Evolutionary conservation across 305 asterid genomes (phyloP).

Genomic region (Fraxinus sp.): DNA sequence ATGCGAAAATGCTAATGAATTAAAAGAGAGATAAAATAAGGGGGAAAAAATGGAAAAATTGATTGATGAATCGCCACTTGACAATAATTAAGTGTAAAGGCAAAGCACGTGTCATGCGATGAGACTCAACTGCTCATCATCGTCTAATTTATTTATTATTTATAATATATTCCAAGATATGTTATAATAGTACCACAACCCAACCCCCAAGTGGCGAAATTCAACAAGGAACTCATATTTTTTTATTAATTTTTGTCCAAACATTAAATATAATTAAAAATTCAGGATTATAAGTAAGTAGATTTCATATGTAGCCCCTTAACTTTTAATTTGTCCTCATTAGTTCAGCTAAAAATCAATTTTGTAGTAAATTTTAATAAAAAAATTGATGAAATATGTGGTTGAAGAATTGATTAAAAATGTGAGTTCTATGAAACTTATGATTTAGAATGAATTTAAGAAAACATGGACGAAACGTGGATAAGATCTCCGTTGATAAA

Average conservation of each 20-base stretch:
- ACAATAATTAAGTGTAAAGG: not conserved
- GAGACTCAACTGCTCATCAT: not conserved
- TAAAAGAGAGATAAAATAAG: not conserved
- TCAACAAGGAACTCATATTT: not conserved
- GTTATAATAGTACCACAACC: not conserved
- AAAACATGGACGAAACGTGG: too few species aligned
- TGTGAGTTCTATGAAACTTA: too few species aligned
- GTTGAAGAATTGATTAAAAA: too few species aligned
- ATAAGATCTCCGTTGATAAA: not conserved
- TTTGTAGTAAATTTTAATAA: too few species aligned
- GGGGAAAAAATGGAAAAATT: not conserved
- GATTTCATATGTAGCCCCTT: not conserved
- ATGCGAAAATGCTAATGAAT: not conserved
- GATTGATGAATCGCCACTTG: not conserved
- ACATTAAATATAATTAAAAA: not conserved
- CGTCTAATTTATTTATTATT: not conserved
- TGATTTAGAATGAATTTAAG: too few species aligned
- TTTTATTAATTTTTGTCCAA: not conserved
- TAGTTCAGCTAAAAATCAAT: too few species aligned
- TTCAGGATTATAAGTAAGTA: not conserved
- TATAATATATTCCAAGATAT: not conserved
- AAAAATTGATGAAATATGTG: too few species aligned
- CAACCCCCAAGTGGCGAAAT: slow-evolving; percentile 8
- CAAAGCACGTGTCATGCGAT: not conserved
- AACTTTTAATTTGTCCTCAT: not conserved